Evolutionary conservation across 768 basidiomycete species (phyloP).

Genomic region (Suillus ampliporus): DNA sequence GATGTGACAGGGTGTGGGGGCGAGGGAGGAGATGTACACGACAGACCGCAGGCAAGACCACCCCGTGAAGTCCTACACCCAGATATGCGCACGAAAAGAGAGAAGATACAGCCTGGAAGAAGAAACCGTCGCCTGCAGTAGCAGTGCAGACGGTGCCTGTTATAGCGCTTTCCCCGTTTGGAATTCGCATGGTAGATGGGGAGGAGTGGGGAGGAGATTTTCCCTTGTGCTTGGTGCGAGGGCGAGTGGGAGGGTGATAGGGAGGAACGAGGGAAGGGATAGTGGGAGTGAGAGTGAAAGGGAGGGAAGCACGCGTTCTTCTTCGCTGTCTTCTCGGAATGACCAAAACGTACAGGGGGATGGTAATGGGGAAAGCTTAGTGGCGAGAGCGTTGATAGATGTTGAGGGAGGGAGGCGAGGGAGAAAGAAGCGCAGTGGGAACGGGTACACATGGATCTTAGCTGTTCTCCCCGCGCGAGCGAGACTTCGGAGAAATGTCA

Average conservation of each 20-base stretch:
- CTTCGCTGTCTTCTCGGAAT: neutral
- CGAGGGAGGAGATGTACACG: neutral
- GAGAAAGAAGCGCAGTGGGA: too few species aligned
- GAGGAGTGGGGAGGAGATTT: constrained; percentile 58
- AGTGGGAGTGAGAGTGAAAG: constrained; percentile 19
- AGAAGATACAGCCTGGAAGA: constrained; percentile 67
- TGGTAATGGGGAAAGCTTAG: constrained; percentile 30
- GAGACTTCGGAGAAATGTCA: too few species aligned
- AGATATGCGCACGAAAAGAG: constrained; percentile 19
- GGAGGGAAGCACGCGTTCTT: neutral
- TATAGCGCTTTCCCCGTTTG: constrained; percentile 55
- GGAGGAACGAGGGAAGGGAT: constrained; percentile 27
- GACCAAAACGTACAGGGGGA: constrained; percentile 8
- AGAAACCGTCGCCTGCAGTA: constrained; percentile 75
- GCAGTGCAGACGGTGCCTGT: constrained; percentile 76
- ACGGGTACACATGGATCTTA: too few species aligned
- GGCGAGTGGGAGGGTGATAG: too few species aligned
- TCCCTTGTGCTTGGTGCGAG: constrained; percentile 62
- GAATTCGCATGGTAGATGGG: constrained; percentile 22
- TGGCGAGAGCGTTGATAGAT: constrained; percentile 37
- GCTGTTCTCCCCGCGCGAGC: too few species aligned
- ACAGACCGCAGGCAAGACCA: neutral
- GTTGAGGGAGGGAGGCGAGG: constrained; percentile 29
- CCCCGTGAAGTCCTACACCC: neutral
- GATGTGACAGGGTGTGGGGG: neutral